Evolutionary conservation across 1,284 basidiomycete species (phyloP).

Genomic region (Psilocybe mexicana): DNA sequence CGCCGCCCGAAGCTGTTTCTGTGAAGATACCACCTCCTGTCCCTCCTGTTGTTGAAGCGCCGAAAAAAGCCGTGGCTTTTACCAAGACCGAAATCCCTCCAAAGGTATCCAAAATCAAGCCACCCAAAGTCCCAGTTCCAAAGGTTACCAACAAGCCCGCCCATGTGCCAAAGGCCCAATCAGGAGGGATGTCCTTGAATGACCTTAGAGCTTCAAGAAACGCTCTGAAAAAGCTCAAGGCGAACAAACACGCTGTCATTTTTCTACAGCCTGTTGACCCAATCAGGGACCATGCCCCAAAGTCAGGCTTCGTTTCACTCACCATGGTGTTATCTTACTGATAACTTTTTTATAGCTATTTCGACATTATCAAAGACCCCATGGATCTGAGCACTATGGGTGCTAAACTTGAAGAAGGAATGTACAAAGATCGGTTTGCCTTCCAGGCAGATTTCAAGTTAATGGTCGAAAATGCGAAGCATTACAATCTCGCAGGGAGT

Average conservation of each 20-base stretch:
- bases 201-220: constrained; percentile 83
- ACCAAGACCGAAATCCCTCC: constrained; percentile 37
- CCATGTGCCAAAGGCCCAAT: constrained; percentile 70
- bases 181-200: constrained; percentile 77
- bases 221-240: constrained; percentile 80
- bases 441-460: constrained; percentile 89
- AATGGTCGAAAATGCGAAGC: constrained; percentile 87
- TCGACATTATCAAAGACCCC: constrained; percentile 86
- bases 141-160: constrained; percentile 36
- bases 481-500: constrained; percentile 79
- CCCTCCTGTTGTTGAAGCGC: constrained; percentile 25
- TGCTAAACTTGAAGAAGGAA: constrained; percentile 85
- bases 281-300: constrained; percentile 80
- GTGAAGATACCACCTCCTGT: constrained; percentile 27
- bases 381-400: constrained; percentile 94
- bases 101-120: constrained; percentile 33
- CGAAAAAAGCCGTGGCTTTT: constrained; percentile 34
- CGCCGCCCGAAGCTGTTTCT: constrained; percentile 26
- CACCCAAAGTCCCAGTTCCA: constrained; percentile 10
- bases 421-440: constrained; percentile 83
- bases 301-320: constrained; percentile 47
- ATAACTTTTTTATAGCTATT: constrained; percentile 63
- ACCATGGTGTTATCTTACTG: neutral
- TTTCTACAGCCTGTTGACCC: constrained; percentile 93
- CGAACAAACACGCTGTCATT: constrained; percentile 67